Evolutionary conservation across 1,139 yeast species (phyloP).

Genomic region (Nadsonia commutata): DNA sequence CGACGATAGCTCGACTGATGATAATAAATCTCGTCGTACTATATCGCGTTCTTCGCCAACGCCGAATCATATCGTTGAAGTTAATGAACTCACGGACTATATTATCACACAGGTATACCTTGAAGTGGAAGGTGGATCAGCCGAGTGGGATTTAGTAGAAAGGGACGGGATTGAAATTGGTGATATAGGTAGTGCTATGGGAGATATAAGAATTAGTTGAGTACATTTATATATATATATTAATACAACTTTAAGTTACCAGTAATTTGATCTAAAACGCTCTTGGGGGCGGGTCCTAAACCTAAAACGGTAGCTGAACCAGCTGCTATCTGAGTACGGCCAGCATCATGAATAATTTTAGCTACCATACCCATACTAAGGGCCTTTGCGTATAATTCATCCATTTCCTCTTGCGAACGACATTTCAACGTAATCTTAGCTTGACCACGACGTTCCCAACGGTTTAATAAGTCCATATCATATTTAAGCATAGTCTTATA

Average conservation of each 20-base stretch:
- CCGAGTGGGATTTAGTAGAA: constrained; percentile 19
- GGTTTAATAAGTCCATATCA: not conserved
- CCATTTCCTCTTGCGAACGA: constrained; percentile 57
- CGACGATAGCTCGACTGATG: too few species aligned
- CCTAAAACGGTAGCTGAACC: constrained; percentile 94
- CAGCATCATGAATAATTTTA: constrained; percentile 83
- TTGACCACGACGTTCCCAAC: constrained; percentile 76
- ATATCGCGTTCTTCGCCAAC: too few species aligned
- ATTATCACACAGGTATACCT: constrained; percentile 19
- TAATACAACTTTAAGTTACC: constrained; percentile 63
- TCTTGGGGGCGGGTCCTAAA: constrained; percentile 92
- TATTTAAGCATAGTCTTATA: not conserved
- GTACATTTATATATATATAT: not conserved
- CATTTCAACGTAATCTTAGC: constrained; percentile 89
- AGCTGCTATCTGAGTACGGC: constrained; percentile 88
- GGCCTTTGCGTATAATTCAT: constrained; percentile 65
- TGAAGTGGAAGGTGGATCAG: constrained; percentile 22
- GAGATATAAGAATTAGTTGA: not conserved
- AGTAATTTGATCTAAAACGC: constrained; percentile 66
- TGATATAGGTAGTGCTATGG: not conserved
- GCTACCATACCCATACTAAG: constrained; percentile 66
- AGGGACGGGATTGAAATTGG: not conserved
- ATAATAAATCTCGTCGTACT: too few species aligned
- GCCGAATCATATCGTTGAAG: too few species aligned
- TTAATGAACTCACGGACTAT: constrained; percentile 16